These are phyloP conservation scores for Calonectria montana DNA, from an alignment of 2,329 filamentous ascomycete genomes.

Conservation along the genomic window DNA sequence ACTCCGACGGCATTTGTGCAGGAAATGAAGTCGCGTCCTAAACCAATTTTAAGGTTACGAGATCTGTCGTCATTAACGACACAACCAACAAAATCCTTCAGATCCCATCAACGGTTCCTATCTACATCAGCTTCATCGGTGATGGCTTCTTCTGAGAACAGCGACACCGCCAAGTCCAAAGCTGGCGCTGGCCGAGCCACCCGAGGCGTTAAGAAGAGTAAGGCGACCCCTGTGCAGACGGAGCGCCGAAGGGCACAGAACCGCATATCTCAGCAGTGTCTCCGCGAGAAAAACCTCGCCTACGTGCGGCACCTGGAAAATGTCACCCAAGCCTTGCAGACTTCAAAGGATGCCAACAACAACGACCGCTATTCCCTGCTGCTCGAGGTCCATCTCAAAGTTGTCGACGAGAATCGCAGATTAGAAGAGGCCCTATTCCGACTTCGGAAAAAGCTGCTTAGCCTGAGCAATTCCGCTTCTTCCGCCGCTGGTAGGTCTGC, in stretches of 20 bases:
- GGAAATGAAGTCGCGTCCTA: not conserved
- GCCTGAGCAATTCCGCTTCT: not conserved
- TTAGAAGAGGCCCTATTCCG: not conserved
- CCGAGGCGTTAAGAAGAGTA: not conserved
- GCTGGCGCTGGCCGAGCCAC: not conserved
- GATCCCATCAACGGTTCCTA: not conserved
- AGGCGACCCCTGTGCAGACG: not conserved
- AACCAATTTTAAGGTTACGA: constrained; percentile 1
- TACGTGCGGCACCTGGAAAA: constrained; percentile 3
- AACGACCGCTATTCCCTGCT: constrained; percentile 2
- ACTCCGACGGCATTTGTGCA: not conserved
- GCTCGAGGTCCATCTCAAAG: constrained; percentile 2
- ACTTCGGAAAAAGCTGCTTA: not conserved
- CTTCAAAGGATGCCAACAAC: not conserved
- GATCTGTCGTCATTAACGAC: not conserved
- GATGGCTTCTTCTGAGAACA: not conserved
- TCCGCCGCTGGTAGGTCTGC: not conserved
- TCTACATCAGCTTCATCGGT: not conserved
- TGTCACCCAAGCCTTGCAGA: not conserved
- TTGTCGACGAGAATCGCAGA: constrained; percentile 5
- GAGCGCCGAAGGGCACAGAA: not conserved
- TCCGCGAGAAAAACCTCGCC: constrained; percentile 4
- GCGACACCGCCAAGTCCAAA: not conserved
- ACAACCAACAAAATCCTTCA: not conserved
- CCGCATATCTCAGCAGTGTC: constrained; percentile 1